phyloP scores from a whole-genome alignment of 192 early-diverging fungal genomes.

The Anaeromyces robustus region DNA sequence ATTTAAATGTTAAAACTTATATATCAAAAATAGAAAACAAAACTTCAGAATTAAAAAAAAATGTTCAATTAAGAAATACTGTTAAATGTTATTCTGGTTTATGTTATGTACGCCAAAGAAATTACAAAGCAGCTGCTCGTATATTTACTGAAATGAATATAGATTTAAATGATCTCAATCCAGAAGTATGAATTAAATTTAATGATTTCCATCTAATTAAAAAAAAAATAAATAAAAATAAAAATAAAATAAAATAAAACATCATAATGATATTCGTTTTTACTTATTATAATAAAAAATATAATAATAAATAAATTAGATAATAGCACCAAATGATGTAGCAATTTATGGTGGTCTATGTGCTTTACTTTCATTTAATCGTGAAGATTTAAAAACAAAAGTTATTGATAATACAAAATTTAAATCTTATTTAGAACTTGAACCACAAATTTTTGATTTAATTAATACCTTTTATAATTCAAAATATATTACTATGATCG shows the following conservation, averaged over 20 bases:
- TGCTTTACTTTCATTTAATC: constrained; percentile 58
- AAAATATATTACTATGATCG: constrained; percentile 51
- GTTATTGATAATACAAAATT: constrained; percentile 61
- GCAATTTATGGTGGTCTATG: constrained; percentile 65
- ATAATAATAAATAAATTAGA: constrained; percentile 4
- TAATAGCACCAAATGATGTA: constrained; percentile 64
- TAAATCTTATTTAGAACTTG: constrained; percentile 64
- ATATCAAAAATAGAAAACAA: background rate
- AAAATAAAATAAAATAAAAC: background rate
- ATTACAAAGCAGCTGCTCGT: background rate
- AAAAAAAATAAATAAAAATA: constrained; percentile 10
- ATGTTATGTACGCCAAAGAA: background rate
- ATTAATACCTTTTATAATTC: constrained; percentile 58
- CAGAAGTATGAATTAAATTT: background rate
- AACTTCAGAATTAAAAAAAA: background rate
- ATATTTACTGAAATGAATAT: background rate
- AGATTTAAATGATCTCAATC: background rate
- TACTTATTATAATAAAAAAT: background rate
- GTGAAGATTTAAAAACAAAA: constrained; percentile 47
- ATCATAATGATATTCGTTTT: too few species aligned
- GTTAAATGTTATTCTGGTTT: background rate
- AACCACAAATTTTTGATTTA: constrained; percentile 58
- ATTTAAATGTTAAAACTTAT: background rate
- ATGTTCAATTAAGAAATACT: constrained; percentile 9
- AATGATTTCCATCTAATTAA: constrained; percentile 21